A percentile compares a stretch with the other conserved stretches of the same genome.
These are phyloP conservation scores for Fragaria vesca DNA, from an alignment of 306 rosid species.

Conservation along the genomic window DNA sequence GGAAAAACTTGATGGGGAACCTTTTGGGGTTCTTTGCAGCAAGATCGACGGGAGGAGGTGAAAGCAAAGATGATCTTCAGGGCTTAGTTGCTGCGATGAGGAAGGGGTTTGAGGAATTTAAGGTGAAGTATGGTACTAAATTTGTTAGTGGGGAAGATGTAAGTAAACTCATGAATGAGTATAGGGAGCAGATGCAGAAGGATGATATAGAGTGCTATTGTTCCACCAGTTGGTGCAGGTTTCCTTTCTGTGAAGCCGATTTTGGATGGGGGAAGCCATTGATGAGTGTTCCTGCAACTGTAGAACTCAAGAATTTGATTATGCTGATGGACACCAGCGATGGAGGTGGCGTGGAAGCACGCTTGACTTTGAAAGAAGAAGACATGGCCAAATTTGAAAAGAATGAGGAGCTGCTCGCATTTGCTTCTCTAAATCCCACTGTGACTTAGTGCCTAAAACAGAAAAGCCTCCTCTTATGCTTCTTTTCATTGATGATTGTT, in stretches of 20 bases:
- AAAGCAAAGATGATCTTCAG: not conserved
- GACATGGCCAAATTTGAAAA: slow-evolving; percentile 20
- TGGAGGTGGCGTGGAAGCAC: slow-evolving; percentile 28
- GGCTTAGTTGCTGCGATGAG: not conserved
- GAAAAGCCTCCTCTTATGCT: not conserved
- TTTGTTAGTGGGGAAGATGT: not conserved
- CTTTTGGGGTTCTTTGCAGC: slow-evolving; percentile 30
- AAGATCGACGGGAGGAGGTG: slow-evolving; percentile 5
- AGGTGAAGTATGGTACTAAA: not conserved
- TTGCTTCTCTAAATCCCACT: slow-evolving; percentile 18
- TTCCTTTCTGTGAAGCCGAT: not conserved
- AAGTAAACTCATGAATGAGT: not conserved
- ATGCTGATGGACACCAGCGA: slow-evolving; percentile 22
- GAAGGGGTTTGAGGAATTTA: not conserved
- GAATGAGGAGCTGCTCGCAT: slow-evolving; percentile 12
- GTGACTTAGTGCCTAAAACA: not conserved
- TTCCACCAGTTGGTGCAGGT: not conserved
- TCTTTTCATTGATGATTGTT: not conserved
- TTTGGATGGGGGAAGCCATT: slow-evolving; percentile 7
- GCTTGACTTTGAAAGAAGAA: not conserved
- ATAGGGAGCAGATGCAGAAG: not conserved
- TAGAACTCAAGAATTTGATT: not conserved
- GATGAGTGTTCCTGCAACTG: not conserved
- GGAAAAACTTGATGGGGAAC: slow-evolving; percentile 38
- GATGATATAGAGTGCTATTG: not conserved